Evolutionary conservation across 371 early-diverging fungal species (phyloP).

Genomic region (Lichtheimia ramosa): DNA sequence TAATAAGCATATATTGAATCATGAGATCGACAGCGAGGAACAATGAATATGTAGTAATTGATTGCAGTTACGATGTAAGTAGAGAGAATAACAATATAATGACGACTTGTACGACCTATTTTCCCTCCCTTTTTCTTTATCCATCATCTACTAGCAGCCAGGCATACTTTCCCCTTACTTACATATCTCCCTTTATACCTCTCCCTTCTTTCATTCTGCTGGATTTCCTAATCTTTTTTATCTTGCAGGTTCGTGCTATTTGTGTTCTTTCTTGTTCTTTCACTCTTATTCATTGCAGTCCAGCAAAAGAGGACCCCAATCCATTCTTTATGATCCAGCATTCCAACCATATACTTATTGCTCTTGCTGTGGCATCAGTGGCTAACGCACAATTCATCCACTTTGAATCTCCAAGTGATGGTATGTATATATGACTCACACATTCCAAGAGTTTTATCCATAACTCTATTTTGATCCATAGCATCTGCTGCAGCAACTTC

Average conservation of each 20-base stretch:
- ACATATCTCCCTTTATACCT: neutral
- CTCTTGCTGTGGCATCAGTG: too few species aligned
- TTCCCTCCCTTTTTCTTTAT: neutral
- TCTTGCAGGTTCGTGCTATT: constrained; percentile 6
- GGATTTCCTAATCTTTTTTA: constrained; percentile 9
- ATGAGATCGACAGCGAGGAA: neutral
- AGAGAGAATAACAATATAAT: too few species aligned
- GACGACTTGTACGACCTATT: neutral
- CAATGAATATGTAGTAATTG: neutral
- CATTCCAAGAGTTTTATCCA: too few species aligned
- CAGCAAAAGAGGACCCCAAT: constrained; percentile 29
- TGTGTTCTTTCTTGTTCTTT: neutral
- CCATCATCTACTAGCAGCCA: neutral
- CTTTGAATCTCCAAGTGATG: too few species aligned
- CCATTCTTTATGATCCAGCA: constrained; percentile 17
- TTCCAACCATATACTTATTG: too few species aligned
- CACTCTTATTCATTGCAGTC: neutral
- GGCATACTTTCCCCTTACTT: neutral
- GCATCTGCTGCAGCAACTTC: too few species aligned
- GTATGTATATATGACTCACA: too few species aligned
- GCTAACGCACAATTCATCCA: too few species aligned
- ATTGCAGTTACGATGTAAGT: too few species aligned
- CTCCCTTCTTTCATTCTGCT: constrained; percentile 13
- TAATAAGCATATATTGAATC: neutral
- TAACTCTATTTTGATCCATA: too few species aligned